Percentiles rank a stretch among this genome's conserved stretches.
Evolutionary conservation across 805 yeast genomes (phyloP).

Genomic region (Ogataea degrootiae): DNA sequence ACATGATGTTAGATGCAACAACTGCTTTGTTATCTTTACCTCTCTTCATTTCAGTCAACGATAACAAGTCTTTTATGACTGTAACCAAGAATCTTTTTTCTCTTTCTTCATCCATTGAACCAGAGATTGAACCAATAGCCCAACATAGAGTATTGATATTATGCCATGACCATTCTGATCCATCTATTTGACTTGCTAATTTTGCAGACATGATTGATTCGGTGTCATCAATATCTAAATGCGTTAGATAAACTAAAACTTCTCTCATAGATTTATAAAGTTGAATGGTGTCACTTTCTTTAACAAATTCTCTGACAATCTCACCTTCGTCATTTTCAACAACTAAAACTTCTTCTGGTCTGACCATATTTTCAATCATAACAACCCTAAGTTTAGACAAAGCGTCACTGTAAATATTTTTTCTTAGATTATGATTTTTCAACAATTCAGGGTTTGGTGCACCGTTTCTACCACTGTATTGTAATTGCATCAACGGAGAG

Average conservation of each 20-base stretch:
- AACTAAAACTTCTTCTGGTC: conserved; percentile 96
- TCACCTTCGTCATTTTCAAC: conserved; percentile 99
- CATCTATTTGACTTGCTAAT: conserved; percentile 89
- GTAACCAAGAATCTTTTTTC: conserved; percentile 91
- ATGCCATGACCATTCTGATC: conserved; percentile 99
- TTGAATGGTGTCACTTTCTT: conserved; percentile 95
- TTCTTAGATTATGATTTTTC: conserved; percentile 77
- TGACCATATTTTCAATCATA: conserved; percentile 95
- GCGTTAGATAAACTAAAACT: conserved; percentile 90
- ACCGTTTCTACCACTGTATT: conserved; percentile 51
- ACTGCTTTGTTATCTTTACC: conserved; percentile 99
- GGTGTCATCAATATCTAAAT: conserved; percentile 89
- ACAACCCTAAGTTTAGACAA: conserved; percentile 83
- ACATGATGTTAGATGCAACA: conserved; percentile 99
- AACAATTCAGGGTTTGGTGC: conserved; percentile 81
- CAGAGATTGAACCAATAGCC: conserved; percentile 99
- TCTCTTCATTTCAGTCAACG: conserved; percentile 90
- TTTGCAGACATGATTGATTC: conserved; percentile 91
- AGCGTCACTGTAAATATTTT: conserved; percentile 74
- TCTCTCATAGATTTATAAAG: conserved; percentile 94
- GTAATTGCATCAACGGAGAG: conserved; percentile 72
- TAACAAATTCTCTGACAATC: conserved; percentile 94
- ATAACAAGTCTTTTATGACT: conserved; percentile 86
- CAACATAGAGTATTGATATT: conserved; percentile 95
- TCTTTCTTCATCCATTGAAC: conserved; percentile 97